These are phyloP conservation scores for Talaromyces sp. DNA, from an alignment of 2,329 filamentous ascomycete genomes.

Conservation along the genomic window DNA sequence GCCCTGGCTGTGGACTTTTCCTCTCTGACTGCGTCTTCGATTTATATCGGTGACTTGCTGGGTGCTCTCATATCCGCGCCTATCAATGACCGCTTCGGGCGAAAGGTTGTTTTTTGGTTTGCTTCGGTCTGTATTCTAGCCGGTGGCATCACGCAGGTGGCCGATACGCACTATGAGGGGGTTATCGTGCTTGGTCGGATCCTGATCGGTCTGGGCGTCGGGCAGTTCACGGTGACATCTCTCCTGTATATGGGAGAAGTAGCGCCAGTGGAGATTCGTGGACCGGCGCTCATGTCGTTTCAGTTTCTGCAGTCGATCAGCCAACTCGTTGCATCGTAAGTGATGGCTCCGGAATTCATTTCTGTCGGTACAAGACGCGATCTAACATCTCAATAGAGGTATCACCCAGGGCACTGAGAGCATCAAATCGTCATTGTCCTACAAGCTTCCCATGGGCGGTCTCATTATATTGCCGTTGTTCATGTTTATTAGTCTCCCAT, in stretches of 20 bases:
- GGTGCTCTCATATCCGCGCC: background rate
- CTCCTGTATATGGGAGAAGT: slow-evolving; percentile 1
- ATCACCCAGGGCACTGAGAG: background rate
- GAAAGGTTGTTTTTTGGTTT: slow-evolving; percentile 1
- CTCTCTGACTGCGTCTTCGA: background rate
- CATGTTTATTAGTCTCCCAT: background rate
- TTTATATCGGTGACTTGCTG: slow-evolving; percentile 2
- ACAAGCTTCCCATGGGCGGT: background rate
- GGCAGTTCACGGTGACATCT: slow-evolving; percentile 1
- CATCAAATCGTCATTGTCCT: background rate
- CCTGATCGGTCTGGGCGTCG: slow-evolving; percentile 1
- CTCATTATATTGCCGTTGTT: background rate
- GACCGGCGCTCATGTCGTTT: background rate
- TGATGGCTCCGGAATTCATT: background rate
- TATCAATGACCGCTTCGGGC: background rate
- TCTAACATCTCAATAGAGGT: background rate
- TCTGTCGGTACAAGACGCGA: background rate
- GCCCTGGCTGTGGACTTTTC: background rate
- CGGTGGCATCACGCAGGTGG: background rate
- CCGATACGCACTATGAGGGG: background rate
- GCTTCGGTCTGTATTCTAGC: background rate
- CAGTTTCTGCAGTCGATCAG: background rate
- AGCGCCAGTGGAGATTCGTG: background rate
- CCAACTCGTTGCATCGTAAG: background rate
- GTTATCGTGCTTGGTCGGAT: slow-evolving; percentile 2